phyloP scores from a whole-genome alignment of 2,329 filamentous ascomycete genomes.

The Pseudogymnoascus sp. region DNA sequence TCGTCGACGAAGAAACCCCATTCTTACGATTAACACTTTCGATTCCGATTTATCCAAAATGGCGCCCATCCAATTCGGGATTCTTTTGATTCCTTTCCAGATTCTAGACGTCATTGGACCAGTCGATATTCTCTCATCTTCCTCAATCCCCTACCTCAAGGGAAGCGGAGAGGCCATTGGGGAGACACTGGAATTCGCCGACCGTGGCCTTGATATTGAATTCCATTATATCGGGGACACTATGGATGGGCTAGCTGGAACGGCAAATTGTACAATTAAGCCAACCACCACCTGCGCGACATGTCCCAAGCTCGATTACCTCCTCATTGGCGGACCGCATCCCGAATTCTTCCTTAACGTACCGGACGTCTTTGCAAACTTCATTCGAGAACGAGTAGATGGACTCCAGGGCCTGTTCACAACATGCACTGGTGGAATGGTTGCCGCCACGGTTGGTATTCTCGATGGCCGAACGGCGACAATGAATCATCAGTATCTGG shows the following conservation, averaged over 20 bases:
- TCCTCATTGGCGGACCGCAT: constrained; percentile 32
- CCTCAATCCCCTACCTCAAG: background rate
- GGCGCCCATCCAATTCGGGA: constrained; percentile 24
- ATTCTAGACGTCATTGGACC: constrained; percentile 23
- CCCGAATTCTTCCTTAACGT: constrained; percentile 24
- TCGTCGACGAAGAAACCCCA: background rate
- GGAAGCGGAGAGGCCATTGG: background rate
- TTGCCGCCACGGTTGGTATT: constrained; percentile 31
- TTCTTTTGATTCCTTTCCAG: constrained; percentile 25
- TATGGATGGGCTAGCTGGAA: constrained; percentile 24
- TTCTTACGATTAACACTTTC: background rate
- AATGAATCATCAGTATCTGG: constrained; percentile 33
- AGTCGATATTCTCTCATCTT: constrained; percentile 21
- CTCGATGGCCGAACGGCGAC: constrained; percentile 40
- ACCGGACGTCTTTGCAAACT: constrained; percentile 31
- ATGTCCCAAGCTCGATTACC: constrained; percentile 33
- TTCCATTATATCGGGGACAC: constrained; percentile 33
- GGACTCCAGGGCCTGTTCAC: constrained; percentile 41
- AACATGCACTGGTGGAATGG: constrained; percentile 33
- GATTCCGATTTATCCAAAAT: constrained; percentile 13
- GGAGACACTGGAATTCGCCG: background rate
- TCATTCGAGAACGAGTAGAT: constrained; percentile 39
- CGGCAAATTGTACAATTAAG: constrained; percentile 21
- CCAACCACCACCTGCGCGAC: constrained; percentile 31
- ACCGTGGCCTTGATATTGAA: constrained; percentile 26